Evolutionary conservation across 1,284 basidiomycete genomes (phyloP).

Genomic region (Polyporus tsugae): DNA sequence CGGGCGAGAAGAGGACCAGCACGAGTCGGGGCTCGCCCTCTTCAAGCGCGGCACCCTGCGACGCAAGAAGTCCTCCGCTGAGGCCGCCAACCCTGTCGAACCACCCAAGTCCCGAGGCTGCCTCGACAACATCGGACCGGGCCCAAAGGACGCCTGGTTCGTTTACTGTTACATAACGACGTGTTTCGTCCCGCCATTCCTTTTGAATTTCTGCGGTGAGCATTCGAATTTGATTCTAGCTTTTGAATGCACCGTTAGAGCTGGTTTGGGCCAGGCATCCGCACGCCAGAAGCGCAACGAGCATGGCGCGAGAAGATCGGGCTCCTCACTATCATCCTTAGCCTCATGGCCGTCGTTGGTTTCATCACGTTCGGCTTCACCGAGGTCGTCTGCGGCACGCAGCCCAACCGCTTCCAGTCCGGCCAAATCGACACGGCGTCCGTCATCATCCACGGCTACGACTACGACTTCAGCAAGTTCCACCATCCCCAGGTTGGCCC

Average conservation of each 20-base stretch:
- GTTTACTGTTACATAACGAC: slow-evolving; percentile 94
- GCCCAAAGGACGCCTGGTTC: slow-evolving; percentile 95
- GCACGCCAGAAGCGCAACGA: slow-evolving; percentile 92
- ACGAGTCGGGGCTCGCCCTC: slow-evolving; percentile 87
- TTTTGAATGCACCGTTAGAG: background rate
- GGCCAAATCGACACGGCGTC: slow-evolving; percentile 83
- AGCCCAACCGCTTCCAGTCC: slow-evolving; percentile 82
- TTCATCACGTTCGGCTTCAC: slow-evolving; percentile 99
- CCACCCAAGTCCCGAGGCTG: slow-evolving; percentile 62
- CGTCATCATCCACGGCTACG: slow-evolving; percentile 93
- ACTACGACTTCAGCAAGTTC: slow-evolving; percentile 91
- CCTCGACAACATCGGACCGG: slow-evolving; percentile 77
- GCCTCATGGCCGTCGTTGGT: slow-evolving; percentile 92
- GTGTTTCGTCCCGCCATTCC: slow-evolving; percentile 80
- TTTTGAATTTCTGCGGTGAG: slow-evolving; percentile 75
- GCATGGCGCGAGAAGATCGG: slow-evolving; percentile 99
- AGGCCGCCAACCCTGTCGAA: slow-evolving; percentile 43
- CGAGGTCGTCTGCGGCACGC: slow-evolving; percentile 89
- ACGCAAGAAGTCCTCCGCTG: slow-evolving; percentile 62
- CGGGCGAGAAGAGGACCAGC: slow-evolving; percentile 85
- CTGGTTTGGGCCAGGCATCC: slow-evolving; percentile 68
- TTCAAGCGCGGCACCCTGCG: slow-evolving; percentile 87
- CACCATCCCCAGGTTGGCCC: slow-evolving; percentile 76
- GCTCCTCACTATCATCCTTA: slow-evolving; percentile 81
- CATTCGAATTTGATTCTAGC: slow-evolving; percentile 34